Evolutionary conservation across 352 stramenopile species (phyloP).

Genomic region (Pythium folliculosum): DNA sequence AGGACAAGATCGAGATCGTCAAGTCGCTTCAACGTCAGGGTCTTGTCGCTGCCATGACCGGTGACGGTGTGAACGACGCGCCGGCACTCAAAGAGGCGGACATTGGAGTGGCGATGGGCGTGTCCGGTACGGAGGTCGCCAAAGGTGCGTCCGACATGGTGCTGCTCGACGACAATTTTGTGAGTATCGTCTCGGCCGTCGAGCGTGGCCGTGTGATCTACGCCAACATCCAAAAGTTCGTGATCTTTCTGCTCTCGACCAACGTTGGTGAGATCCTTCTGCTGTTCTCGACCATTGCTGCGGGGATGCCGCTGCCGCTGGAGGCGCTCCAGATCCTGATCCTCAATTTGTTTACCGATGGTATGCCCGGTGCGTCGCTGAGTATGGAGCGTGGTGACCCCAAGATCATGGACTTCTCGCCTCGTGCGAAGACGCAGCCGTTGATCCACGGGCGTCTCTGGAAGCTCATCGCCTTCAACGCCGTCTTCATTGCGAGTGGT

Average conservation of each 20-base stretch:
- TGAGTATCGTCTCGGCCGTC: conserved; percentile 96
- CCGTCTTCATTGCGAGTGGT: conserved; percentile 46
- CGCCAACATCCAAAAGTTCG: conserved; percentile 98
- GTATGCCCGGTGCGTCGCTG: conserved; percentile 73
- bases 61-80: conserved; percentile 93
- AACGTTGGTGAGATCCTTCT: conserved; percentile 96
- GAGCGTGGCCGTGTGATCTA: conserved; percentile 97
- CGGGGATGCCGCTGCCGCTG: conserved; percentile 78
- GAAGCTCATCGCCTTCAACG: conserved; percentile 62
- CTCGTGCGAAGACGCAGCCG: conserved; percentile 52
- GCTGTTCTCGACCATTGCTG: conserved; percentile 66
- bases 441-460: conserved; percentile 68
- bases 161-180: conserved; percentile 98
- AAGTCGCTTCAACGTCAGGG: conserved; percentile 91
- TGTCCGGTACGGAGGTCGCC: conserved; percentile 96
- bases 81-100: conserved; percentile 94
- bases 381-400: conserved; percentile 74
- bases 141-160: conserved; percentile 99
- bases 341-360: conserved; percentile 98
- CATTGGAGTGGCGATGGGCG: conserved; percentile 97
- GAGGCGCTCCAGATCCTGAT: conserved; percentile 98
- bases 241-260: conserved; percentile 97
- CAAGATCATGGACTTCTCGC: conserved; percentile 61
- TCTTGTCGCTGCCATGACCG: conserved; percentile 89
- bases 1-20: conserved; percentile 97